Base-by-base conservation (phyloP, 371 early-diverging fungal genomes). In the Actinomortierella ambigua region DNA sequence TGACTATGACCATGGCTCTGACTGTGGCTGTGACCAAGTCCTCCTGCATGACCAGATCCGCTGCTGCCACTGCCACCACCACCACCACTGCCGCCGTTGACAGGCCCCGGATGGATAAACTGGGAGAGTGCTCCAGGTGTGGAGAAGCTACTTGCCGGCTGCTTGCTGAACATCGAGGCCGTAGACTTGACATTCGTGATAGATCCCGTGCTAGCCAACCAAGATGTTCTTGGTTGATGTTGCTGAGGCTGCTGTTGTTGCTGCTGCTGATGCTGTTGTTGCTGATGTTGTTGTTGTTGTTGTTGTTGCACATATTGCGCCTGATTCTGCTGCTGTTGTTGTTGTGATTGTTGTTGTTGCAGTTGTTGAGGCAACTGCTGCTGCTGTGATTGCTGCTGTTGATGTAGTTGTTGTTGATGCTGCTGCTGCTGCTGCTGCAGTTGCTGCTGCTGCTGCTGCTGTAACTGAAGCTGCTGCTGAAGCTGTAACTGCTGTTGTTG, bases 161-260 rank as follows among this genome's bases (percentile, higher is more conserved):
- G 73, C 52, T 71, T 71, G 60, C 59, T 59, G 15, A 59, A 41
- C 24, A 20, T 48, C 15, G 48, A 48, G 3, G 11, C 48, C 0
- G 62, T 50, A 4, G 64, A 60, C 42, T 71, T 71, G 56, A 65
- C 48, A 48, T 71, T 58, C 24, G 59, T 62, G 53, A 71, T 71
- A 20, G 73, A 71, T 44, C 73, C 73, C n/a, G 73, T 65, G 39
- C 43, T 71, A n/a, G 73, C 66, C 14, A 71, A 50, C 73, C 73
- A 71, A 6, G 66, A 65, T 17, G 66, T 52, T 50, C 66, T 34
- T 34, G 34, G 34, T 11, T 34, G 34, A n/a, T n/a, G 47, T 27
- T 59, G 63, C 20, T 55, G 61, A 9, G 2, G 15, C 20, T 39
- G 40, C 50, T 22, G 9, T 48, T 22, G 49, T 22, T 49, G 20